Base-by-base conservation (phyloP, 1,284 basidiomycete species). In the Ustilago loliicola region DNA sequence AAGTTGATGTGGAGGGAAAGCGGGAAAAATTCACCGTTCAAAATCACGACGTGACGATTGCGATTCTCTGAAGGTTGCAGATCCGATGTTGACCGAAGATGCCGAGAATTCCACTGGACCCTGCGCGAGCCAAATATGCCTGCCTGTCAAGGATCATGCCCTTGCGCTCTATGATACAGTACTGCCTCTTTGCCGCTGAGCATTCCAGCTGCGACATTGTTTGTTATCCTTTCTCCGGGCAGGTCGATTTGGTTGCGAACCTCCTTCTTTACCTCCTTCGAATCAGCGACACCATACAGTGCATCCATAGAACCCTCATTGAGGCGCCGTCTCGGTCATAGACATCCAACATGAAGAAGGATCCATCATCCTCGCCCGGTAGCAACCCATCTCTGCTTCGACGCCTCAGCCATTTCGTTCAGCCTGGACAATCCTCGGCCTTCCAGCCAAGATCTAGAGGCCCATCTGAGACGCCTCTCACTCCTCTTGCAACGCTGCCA, bases 321-420 rank as follows among this genome's bases (percentile, higher is more conserved):
- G 15, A 50, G 23, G 17, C 25, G 25, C 48, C 25, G 27, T 29
- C 17, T 17, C 15, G n/a, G 42, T 21, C n/a, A 21, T 45, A 45
- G 42, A 45, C 51, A 38, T 11, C 32, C 45, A 45, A 36, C 10
- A 72, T 72, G 71, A 72, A 64, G 40, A 64, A 62, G 23, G 63
- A 67, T 23, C 36, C 61, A 23, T 48, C 58, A 1, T 54, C 71
- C 21, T 68, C 66, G 10, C 66, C 71, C 1, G 59, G 57, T 15
- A 64, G 66, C 66, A 72, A 62, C 32, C 63, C 70, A 11, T 72
- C 72, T 17, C 47, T 77, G 45, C 63, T 77, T 25, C 64, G 74
- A 19, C 62, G 74, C n/a, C 63, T 77, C 53, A 77, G 74, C 60
- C 66, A 72, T 19, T 52, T 77, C 19, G 70, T 77, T 7, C 65